These are phyloP conservation scores for Moelleriella libera DNA, from an alignment of 2,329 filamentous ascomycete genomes.

Conservation along the genomic window DNA sequence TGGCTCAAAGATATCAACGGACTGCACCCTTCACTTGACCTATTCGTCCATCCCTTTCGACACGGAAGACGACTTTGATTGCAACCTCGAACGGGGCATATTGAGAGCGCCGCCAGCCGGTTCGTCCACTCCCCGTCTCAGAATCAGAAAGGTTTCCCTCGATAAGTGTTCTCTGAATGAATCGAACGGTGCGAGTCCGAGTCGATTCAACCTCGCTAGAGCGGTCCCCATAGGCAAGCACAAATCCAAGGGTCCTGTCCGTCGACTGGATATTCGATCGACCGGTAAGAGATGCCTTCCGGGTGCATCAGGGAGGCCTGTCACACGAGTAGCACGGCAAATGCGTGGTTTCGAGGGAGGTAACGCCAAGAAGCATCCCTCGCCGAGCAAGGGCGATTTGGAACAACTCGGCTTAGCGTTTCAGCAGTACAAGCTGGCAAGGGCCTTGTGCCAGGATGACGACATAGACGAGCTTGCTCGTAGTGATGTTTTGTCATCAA, in stretches of 20 bases:
- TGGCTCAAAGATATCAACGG: background rate
- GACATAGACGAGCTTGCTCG: constrained; percentile 17
- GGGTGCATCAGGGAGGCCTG: too few species aligned
- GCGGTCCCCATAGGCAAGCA: constrained; percentile 5
- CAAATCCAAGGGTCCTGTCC: background rate
- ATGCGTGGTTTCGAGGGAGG: constrained; percentile 2
- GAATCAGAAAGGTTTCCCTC: background rate
- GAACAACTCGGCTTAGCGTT: constrained; percentile 22
- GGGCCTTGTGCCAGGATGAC: constrained; percentile 6
- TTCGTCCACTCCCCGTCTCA: constrained; percentile 21
- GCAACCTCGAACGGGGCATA: constrained; percentile 22
- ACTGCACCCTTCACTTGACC: background rate
- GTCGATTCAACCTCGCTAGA: constrained; percentile 5
- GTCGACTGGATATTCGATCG: constrained; percentile 2
- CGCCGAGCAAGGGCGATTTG: constrained; percentile 26
- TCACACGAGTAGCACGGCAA: background rate
- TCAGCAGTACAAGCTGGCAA: constrained; percentile 14
- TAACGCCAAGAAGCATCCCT: constrained; percentile 28
- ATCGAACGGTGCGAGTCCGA: constrained; percentile 1
- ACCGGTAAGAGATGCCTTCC: background rate
- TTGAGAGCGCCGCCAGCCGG: constrained; percentile 19
- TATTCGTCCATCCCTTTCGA: constrained; percentile 15
- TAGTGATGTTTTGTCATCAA: background rate
- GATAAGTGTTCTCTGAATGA: constrained; percentile 1
- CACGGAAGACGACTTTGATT: constrained; percentile 22